Conservation (phyloP, 768 basidiomycete species). For the Trametes cingulata region DNA sequence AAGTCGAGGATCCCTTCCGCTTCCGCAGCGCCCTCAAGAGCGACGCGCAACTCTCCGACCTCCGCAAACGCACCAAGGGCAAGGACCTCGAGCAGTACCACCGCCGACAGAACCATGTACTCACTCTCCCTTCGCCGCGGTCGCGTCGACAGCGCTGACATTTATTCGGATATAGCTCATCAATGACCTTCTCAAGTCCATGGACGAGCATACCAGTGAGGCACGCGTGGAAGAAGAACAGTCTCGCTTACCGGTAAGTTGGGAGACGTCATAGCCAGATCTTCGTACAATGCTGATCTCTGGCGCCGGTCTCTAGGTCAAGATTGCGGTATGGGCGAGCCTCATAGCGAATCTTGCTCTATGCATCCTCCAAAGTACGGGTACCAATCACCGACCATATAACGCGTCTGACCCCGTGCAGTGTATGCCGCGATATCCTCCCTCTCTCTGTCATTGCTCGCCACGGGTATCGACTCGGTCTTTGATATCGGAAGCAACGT, state of each 20-base stretch:
- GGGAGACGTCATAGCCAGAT: not conserved
- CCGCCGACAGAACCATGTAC: slow-evolving; percentile 69
- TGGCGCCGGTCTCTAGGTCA: slow-evolving; percentile 56
- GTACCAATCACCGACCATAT: not conserved
- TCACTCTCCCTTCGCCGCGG: not conserved
- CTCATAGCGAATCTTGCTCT: slow-evolving; percentile 75
- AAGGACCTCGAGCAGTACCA: slow-evolving; percentile 69
- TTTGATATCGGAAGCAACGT: slow-evolving; percentile 85
- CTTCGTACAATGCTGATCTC: not conserved
- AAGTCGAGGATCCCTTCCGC: slow-evolving; percentile 59
- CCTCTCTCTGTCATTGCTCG: slow-evolving; percentile 80
- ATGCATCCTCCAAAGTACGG: slow-evolving; percentile 69
- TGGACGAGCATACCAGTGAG: slow-evolving; percentile 87
- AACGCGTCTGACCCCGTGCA: slow-evolving; percentile 31
- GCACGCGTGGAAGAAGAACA: slow-evolving; percentile 70
- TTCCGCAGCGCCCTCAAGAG: slow-evolving; percentile 61
- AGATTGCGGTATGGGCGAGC: slow-evolving; percentile 85
- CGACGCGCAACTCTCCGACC: slow-evolving; percentile 59
- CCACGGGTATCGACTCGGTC: slow-evolving; percentile 86
- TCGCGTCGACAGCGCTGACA: slow-evolving; percentile 2
- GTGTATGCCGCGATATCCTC: slow-evolving; percentile 93
- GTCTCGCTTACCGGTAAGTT: slow-evolving; percentile 63
- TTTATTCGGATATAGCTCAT: slow-evolving; percentile 63
- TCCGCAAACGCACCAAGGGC: slow-evolving; percentile 60
- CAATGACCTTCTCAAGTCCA: slow-evolving; percentile 80